Evolutionary conservation across 108 stramenopile genomes (phyloP).

Genomic region (Cyclotella kingstonii): DNA sequence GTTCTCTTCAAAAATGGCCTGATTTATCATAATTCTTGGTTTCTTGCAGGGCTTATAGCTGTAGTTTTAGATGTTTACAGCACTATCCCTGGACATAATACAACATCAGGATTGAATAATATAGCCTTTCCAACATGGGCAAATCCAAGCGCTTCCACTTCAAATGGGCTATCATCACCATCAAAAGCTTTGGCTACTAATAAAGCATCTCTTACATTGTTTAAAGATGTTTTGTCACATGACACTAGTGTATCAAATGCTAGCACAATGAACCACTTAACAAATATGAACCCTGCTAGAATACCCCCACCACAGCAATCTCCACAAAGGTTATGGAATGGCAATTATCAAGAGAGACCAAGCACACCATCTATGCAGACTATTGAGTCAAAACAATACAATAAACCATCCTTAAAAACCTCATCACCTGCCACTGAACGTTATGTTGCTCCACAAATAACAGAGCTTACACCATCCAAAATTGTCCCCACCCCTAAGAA

Average conservation of each 20-base stretch:
- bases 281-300: not conserved
- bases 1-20: not conserved
- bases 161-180: constrained; percentile 21
- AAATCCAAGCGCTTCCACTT: constrained; percentile 12
- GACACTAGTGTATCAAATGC: constrained; percentile 8
- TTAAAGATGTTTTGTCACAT: constrained; percentile 33
- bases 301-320: constrained; percentile 5
- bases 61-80: constrained; percentile 34
- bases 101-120: not conserved
- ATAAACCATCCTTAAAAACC: not conserved
- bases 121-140: constrained; percentile 4
- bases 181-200: constrained; percentile 15
- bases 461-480: constrained; percentile 6
- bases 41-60: constrained; percentile 26
- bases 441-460: constrained; percentile 8
- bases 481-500: constrained; percentile 26
- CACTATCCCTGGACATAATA: constrained; percentile 26
- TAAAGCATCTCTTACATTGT: constrained; percentile 23
- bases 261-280: constrained; percentile 8
- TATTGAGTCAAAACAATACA: constrained; percentile 26
- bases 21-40: constrained; percentile 45
- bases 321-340: constrained; percentile 11
- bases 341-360: constrained; percentile 10
- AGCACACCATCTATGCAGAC: constrained; percentile 22
- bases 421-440: not conserved